Evolutionary conservation across 192 early-diverging fungal genomes (phyloP).

Genomic region (Pilaira anomala): DNA sequence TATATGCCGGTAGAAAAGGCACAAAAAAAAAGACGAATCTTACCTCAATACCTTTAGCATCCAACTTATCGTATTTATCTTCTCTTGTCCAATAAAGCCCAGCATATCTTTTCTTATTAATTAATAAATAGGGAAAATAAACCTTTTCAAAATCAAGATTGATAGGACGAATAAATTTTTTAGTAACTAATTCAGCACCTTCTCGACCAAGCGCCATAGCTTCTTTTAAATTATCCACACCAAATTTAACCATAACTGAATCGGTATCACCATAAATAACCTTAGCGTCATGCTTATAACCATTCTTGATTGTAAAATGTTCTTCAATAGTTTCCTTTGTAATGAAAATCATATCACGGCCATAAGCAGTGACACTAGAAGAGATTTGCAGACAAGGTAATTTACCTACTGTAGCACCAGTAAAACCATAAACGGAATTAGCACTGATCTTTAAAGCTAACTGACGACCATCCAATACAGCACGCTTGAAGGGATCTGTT

Average conservation of each 20-base stretch:
- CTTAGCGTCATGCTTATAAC: slow-evolving; percentile 80
- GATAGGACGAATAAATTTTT: slow-evolving; percentile 85
- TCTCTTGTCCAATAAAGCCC: slow-evolving; percentile 96
- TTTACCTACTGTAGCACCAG: slow-evolving; percentile 89
- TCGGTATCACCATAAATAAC: slow-evolving; percentile 99
- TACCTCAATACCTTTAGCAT: slow-evolving; percentile 96
- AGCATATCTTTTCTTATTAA: slow-evolving; percentile 98
- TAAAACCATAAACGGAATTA: slow-evolving; percentile 97
- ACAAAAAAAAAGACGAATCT: too few species aligned
- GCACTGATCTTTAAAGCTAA: slow-evolving; percentile 89
- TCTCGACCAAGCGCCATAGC: slow-evolving; percentile 85
- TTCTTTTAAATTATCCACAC: slow-evolving; percentile 68
- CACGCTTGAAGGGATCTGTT: slow-evolving; percentile 91
- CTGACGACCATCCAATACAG: slow-evolving; percentile 95
- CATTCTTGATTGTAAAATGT: slow-evolving; percentile 81
- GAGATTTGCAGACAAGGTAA: slow-evolving; percentile 93
- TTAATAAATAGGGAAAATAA: slow-evolving; percentile 96
- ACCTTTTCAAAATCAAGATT: slow-evolving; percentile 99
- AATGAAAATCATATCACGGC: slow-evolving; percentile 92
- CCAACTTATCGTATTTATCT: slow-evolving; percentile 92
- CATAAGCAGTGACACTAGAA: slow-evolving; percentile 89
- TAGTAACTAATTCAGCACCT: slow-evolving; percentile 84
- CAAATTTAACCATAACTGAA: slow-evolving; percentile 99
- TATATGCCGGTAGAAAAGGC: too few species aligned
- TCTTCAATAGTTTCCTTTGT: slow-evolving; percentile 83